Base-by-base conservation (phyloP, 2,329 filamentous ascomycete genomes). In the Shiraia bambusicola region DNA sequence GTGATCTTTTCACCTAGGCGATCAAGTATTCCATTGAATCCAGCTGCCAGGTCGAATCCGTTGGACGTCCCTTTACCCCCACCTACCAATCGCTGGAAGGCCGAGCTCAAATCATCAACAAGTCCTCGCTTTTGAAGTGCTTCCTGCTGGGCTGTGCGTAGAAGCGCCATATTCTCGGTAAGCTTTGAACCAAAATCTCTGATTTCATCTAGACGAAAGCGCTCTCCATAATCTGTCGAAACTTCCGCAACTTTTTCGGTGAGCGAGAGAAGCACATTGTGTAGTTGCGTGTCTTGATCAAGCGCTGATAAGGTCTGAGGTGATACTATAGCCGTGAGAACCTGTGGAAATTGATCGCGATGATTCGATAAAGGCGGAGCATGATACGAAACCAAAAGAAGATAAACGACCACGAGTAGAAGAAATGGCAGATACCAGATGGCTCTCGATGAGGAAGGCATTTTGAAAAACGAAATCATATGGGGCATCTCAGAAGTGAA, bases 361-460 rank as follows among this genome's bases (percentile, higher is more conserved):
- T 10, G 13, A 7, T 41, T 37, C 4, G 15, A 34, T 46, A 43
- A 29, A 49, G 40, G 22, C 37, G 38, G 32, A 56, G 50, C 55
- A 52, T n/a, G 56, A 45, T 13, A 41, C 40, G 28, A 50, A 16
- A 2, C 47, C 37, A 45, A 59, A 3, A 57, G 37, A 39, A 64
- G 37, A n/a, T 55, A 51, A 4, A 40, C 19, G 16, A 44, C 10
- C 2, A 43, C 25, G 10, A 56, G 29, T 24, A 49, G 37, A 27
- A 45, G 44, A 30, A 59, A 43, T 22, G 48, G 50, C 11, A 63
- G 47, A 51, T 59, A 56, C 58, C 58, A 61, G 50, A 52, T 49
- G 41, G 38, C 32, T 36, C 44, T 58, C n/a, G 34, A 51, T 34
- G 43, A 44, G 50, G 54, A 33, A 56, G 56, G 54, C 55, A 63